phyloP scores from a whole-genome alignment of 257 asterid genomes.

The Paulownia fortunei region DNA sequence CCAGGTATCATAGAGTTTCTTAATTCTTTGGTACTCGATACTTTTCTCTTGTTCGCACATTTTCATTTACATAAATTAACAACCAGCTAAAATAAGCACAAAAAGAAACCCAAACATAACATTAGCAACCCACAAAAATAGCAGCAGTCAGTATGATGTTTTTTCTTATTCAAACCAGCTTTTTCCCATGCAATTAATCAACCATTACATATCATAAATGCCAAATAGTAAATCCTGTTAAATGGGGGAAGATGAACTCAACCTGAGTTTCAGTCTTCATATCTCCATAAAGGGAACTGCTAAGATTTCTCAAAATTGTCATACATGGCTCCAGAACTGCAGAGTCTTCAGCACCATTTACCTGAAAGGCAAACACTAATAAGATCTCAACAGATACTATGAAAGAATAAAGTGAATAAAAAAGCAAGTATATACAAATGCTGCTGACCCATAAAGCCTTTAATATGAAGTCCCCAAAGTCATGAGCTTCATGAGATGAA shows the following conservation, averaged over 20 bases:
- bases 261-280: conserved; percentile 81
- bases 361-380: conserved; percentile 45
- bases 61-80: conserved; percentile 12
- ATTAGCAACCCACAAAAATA: background rate
- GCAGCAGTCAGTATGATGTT: background rate
- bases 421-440: conserved; percentile 22
- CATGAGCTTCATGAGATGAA: conserved; percentile 48
- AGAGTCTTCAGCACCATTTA: conserved; percentile 55
- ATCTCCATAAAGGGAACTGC: conserved; percentile 57
- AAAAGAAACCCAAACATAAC: background rate
- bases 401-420: background rate
- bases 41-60: background rate
- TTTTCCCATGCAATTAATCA: background rate
- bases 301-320: conserved; percentile 67
- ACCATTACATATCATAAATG: background rate
- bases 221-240: background rate
- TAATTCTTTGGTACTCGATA: background rate
- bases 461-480: conserved; percentile 47
- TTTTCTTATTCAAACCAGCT: background rate
- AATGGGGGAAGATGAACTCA: conserved; percentile 23
- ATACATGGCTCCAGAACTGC: conserved; percentile 73
- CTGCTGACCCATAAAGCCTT: conserved; percentile 73
- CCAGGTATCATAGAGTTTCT: conserved; percentile 6
- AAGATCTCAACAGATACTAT: conserved; percentile 23
- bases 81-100: conserved; percentile 18